Evolutionary conservation across 495 filamentous ascomycete genomes (phyloP).

Genomic region (Penicillium turbatum): DNA sequence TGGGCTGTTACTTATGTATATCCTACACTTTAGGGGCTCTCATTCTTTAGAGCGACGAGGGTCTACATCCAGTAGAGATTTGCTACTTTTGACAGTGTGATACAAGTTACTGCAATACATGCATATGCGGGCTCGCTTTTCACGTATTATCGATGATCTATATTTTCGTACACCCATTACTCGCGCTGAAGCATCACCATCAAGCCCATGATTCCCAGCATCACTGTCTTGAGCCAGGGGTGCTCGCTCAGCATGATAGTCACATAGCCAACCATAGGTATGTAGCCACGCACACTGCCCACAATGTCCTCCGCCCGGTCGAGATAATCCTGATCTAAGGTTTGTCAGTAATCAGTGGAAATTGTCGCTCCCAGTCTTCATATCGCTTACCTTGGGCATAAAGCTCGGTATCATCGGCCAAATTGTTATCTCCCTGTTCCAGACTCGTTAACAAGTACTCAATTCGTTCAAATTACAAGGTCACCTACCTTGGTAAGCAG

Average conservation of each 20-base stretch:
- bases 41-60: no score
- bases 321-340: constrained; percentile 71
- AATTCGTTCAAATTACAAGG: background rate
- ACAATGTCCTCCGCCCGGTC: constrained; percentile 84
- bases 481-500: constrained; percentile 73
- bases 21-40: no score
- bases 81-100: no score
- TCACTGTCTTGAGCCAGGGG: constrained; percentile 92
- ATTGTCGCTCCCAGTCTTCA: background rate
- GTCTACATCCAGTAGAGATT: no score
- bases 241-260: constrained; percentile 96
- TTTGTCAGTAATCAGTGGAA: background rate
- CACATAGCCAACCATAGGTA: constrained; percentile 94
- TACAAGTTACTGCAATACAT: background rate
- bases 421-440: constrained; percentile 78
- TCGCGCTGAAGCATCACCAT: constrained; percentile 92
- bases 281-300: constrained; percentile 88
- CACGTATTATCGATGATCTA: background rate
- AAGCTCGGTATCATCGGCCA: constrained; percentile 89
- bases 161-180: constrained; percentile 32
- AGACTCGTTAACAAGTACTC: background rate
- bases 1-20: no score
- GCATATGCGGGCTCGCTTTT: background rate
- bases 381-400: background rate
- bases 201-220: constrained; percentile 92